Conservation (phyloP, 192 early-diverging fungal species). For the Backusella luteola region DNA sequence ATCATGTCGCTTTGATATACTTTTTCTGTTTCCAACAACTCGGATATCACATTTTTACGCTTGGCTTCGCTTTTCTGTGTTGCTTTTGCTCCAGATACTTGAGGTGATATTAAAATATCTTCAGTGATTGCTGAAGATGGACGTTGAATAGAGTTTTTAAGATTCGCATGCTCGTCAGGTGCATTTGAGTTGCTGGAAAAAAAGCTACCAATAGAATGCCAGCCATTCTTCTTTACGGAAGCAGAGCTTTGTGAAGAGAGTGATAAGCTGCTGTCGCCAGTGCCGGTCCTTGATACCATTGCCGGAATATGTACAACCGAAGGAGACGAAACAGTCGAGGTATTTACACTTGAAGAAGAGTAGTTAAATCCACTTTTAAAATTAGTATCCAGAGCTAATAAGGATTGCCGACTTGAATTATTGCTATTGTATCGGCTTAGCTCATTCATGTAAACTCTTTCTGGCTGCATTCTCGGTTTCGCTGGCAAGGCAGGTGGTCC, state of each 20-base stretch:
- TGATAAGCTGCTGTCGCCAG: slow-evolving; percentile 4
- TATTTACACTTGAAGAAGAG: not conserved
- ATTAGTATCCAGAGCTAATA: not conserved
- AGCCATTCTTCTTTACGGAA: not conserved
- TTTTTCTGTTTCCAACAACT: slow-evolving; percentile 74
- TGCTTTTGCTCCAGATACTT: slow-evolving; percentile 4
- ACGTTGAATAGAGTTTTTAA: not conserved
- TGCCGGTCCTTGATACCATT: slow-evolving; percentile 5
- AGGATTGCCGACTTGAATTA: not conserved
- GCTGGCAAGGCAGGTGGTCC: slow-evolving; percentile 8
- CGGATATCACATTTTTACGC: slow-evolving; percentile 67
- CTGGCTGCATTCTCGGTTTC: slow-evolving; percentile 1
- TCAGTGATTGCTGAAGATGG: not conserved
- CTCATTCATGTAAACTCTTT: not conserved
- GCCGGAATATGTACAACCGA: not conserved
- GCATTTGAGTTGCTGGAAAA: not conserved
- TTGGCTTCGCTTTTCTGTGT: not conserved
- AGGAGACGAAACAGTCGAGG: not conserved
- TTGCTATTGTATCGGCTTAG: not conserved
- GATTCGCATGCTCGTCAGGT: not conserved
- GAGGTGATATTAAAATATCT: not conserved
- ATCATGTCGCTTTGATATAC: slow-evolving; percentile 71
- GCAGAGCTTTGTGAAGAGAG: not conserved
- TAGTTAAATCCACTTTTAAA: not conserved
- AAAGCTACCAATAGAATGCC: slow-evolving; percentile 1